Base-by-base conservation (phyloP, 176 grass and related monocot species). In the Themeda triandra region DNA sequence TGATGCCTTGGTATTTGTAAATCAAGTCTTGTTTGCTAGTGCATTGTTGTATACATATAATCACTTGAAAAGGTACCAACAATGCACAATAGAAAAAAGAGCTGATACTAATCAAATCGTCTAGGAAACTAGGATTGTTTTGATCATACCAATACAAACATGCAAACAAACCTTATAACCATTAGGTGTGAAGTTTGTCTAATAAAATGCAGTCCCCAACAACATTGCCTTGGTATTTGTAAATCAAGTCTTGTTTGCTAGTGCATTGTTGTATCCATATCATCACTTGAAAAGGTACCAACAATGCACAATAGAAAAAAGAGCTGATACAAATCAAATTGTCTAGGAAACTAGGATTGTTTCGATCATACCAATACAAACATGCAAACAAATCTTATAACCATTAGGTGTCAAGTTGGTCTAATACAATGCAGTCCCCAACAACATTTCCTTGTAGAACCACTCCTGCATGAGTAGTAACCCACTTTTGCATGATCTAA, bases 201-300 rank as follows among this genome's bases (percentile, higher is more conserved):
- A 54, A 74, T 19, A 51, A 25, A 75, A 75, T 66, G 24, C 11
- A 76, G 56, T 39, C 33, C 62, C 42, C 27, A 83, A 15, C 40
- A 81, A 15, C 30, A 1, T 62, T 13, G 24, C 58, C 58, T 62
- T 60, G n/a, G n/a, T 49, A 85, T 69, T 17, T n/a, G 18, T 67
- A 67, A 80, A 80, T 28, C 31, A 54, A 84, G 44, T 29, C 23
- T 64, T 65, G 8, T 76, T 19, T 40, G 32, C 27, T 82, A 77
- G 32, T 54, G 32, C 25, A 85, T 76, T 21, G 32, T 24, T 85
- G 31, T 42, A 76, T 75, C 37, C 24, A 28, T 41, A 37, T 70
- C 69, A 69, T 41, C 25, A 60, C 9, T 25, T 25, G 45, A 36
- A 62, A 31, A 80, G 41, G 1, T 12, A 70, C 51, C 15, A 87